Evolutionary conservation across 1,284 basidiomycete species (phyloP).

Genomic region (Microbotryomycetes sp.): DNA sequence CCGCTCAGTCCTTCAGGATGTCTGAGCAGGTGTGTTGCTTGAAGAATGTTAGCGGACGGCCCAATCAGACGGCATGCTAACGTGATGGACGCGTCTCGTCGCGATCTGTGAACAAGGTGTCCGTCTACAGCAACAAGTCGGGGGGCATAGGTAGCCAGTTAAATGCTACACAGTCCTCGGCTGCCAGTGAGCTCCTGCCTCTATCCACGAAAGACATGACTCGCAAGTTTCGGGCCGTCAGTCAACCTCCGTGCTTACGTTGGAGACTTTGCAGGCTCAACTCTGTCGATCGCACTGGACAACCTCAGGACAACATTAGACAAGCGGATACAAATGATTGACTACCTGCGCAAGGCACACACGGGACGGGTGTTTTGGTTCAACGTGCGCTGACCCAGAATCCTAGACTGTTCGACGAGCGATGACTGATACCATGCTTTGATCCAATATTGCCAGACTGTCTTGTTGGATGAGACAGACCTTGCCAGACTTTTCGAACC

Average conservation of each 20-base stretch:
- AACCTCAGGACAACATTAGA: conserved; percentile 58
- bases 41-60: too few species aligned
- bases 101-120: too few species aligned
- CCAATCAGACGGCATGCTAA: too few species aligned
- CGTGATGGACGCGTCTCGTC: too few species aligned
- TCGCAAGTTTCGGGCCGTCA: too few species aligned
- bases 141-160: background rate
- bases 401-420: background rate
- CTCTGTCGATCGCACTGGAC: conserved; percentile 28
- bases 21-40: too few species aligned
- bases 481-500: conserved; percentile 68
- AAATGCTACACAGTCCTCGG: background rate
- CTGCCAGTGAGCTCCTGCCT: background rate
- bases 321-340: conserved; percentile 74
- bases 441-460: conserved; percentile 46
- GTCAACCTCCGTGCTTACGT: too few species aligned
- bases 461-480: conserved; percentile 64
- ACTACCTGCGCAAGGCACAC: conserved; percentile 72
- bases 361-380: conserved; percentile 77
- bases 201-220: background rate
- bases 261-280: background rate
- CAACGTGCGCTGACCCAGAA: conserved; percentile 44
- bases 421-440: background rate
- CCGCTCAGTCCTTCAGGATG: too few species aligned
- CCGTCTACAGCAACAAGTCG: background rate